A percentile compares a stretch with the other conserved stretches of the same genome.
Conservation (phyloP, 2,329 filamentous ascomycete species). For the Rhinocladiella mackenziei region DNA sequence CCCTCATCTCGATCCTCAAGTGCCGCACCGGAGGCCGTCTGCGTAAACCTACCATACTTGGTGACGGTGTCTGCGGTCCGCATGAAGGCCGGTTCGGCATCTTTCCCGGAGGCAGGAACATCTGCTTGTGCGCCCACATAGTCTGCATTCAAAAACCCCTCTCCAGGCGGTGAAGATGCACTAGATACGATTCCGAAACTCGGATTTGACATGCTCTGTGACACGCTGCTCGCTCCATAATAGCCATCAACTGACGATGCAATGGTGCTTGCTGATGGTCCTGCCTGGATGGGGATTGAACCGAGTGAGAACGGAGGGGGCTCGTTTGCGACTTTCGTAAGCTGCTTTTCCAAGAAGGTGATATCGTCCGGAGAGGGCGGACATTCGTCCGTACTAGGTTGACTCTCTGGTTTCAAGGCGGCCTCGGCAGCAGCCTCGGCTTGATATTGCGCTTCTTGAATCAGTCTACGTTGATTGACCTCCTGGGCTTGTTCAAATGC, state of each 20-base stretch:
- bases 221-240: constrained; percentile 45
- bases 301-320: constrained; percentile 12
- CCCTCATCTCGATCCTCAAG: constrained; percentile 17
- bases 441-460: constrained; percentile 26
- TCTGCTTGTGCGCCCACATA: constrained; percentile 12
- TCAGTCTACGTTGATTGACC: constrained; percentile 29
- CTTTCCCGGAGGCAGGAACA: constrained; percentile 6
- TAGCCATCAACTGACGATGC: constrained; percentile 46
- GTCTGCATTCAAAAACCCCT: constrained; percentile 38
- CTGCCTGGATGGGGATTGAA: constrained; percentile 13
- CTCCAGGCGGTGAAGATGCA: constrained; percentile 44
- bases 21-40: constrained; percentile 15
- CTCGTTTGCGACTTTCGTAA: constrained; percentile 9
- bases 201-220: constrained; percentile 46
- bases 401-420: constrained; percentile 7
- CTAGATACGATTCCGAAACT: constrained; percentile 47
- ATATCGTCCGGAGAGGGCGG: constrained; percentile 34
- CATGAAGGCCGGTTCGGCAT: constrained; percentile 27
- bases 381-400: constrained; percentile 22
- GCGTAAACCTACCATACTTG: constrained; percentile 18
- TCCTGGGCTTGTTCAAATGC: constrained; percentile 31
- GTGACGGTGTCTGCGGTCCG: constrained; percentile 29
- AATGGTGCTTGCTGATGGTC: constrained; percentile 44
- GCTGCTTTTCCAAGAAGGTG: constrained; percentile 17
- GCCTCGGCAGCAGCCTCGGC: constrained; percentile 15